phyloP scores from a whole-genome alignment of 495 filamentous ascomycete species.

The Aspergillus sclerotiicarbonarius region DNA sequence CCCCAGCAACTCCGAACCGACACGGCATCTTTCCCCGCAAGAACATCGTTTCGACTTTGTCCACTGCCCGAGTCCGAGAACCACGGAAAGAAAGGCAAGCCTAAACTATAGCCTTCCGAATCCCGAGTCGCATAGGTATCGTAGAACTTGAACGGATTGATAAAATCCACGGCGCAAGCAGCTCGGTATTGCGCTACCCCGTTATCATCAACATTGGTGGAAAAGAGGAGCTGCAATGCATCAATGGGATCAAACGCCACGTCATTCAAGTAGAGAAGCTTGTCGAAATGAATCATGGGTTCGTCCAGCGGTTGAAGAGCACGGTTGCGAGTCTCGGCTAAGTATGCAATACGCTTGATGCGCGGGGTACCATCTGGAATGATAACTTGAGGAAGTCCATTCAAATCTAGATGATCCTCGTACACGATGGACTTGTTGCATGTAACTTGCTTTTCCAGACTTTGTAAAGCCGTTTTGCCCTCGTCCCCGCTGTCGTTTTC shows the following conservation, averaged over 20 bases:
- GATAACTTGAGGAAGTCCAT: slow-evolving; percentile 52
- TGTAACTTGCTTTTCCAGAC: slow-evolving; percentile 38
- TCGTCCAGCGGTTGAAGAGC: slow-evolving; percentile 63
- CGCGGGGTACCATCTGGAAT: slow-evolving; percentile 60
- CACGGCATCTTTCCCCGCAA: slow-evolving; percentile 64
- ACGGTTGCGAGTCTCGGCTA: slow-evolving; percentile 73
- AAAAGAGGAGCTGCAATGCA: slow-evolving; percentile 69
- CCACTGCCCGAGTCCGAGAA: slow-evolving; percentile 59
- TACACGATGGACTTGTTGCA: slow-evolving; percentile 55
- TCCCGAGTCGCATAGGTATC: slow-evolving; percentile 80
- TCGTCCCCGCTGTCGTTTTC: slow-evolving; percentile 66
- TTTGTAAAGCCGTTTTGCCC: slow-evolving; percentile 41
- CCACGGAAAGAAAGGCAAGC: slow-evolving; percentile 72
- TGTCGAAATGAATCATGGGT: slow-evolving; percentile 52
- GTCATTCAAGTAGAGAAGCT: slow-evolving; percentile 75
- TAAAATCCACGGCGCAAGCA: slow-evolving; percentile 78
- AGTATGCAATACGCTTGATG: slow-evolving; percentile 68
- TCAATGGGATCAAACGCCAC: slow-evolving; percentile 69
- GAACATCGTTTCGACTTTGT: slow-evolving; percentile 60
- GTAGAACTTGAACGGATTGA: slow-evolving; percentile 75
- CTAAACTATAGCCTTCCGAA: slow-evolving; percentile 65
- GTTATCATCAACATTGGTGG: slow-evolving; percentile 57
- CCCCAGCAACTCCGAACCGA: slow-evolving; percentile 78
- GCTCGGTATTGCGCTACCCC: slow-evolving; percentile 67
- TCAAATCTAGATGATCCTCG: slow-evolving; percentile 51